Evolutionary conservation across 208 protist species (phyloP), one percentile per base, ranked within the genome.

Genomic region (Acanthamoeba castellanii): DNA sequence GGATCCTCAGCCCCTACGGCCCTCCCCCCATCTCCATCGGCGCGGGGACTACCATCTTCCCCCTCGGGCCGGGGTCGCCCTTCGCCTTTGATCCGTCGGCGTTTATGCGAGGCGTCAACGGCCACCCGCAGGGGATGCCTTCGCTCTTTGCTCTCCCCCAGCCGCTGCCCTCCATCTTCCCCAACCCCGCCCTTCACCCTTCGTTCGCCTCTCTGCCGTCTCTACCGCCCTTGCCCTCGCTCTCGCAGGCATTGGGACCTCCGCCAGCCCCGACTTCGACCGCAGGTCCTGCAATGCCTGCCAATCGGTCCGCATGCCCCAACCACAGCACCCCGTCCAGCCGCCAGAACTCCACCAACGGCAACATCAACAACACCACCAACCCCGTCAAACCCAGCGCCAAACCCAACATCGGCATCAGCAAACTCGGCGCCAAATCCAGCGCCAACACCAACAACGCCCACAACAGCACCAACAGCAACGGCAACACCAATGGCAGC

Each of bases 61-160:
- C 78, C 4, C 30, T 87, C 18, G 76, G 42, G 47, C 7, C 78
- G 3, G 78, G 47, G 5, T 32, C 78, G 50, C 78, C 78, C 30
- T 87, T 87, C 25, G n/a, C 47, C 9, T 87, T 87, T 25, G 78
- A 87, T 20, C 47, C 78, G 2, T 55, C 78, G n/a, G 50, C n/a
- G 9, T 8, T 82, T 6, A 25, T 87, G 78, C 78, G 42, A 30
- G n/a, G 27, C 4, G 68, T 45, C 8, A 20, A 76, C 32, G 14
- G 18, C 18, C 57, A 64, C 16, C 50, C 50, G 9, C 50, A 55
- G 14, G 57, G 13, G 57, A 25, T 64, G 18, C 57, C 57, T 18
- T 64, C 57, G 14, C 13, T 64, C 6, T 64, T 64, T 25, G 37
- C 2, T 3, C 18, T 81, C 18, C 20, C 72, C 0, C 72, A 81